Percentiles rank a stretch among this genome's conserved stretches.
These are phyloP conservation scores for Benincasa hispida DNA, from an alignment of 306 rosid genomes.

Conservation along the genomic window DNA sequence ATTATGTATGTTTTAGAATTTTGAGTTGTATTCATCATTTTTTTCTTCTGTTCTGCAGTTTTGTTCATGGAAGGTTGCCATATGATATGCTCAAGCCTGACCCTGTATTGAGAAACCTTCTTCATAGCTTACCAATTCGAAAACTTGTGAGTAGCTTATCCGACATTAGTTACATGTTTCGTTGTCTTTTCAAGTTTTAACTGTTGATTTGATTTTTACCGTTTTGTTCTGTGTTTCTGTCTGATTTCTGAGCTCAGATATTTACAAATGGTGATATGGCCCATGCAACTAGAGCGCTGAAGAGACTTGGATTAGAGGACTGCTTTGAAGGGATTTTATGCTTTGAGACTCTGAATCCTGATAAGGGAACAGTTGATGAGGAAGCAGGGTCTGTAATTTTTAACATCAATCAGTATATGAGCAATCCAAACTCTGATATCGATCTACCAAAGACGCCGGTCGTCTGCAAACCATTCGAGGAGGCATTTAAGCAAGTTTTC, in stretches of 20 bases:
- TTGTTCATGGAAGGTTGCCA: slow-evolving; percentile 76
- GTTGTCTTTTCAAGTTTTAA: neutral
- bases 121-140: slow-evolving; percentile 63
- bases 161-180: neutral
- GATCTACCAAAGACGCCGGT: slow-evolving; percentile 48
- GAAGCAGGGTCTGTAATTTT: slow-evolving; percentile 11
- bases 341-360: slow-evolving; percentile 77
- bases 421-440: slow-evolving; percentile 20
- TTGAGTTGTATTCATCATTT: neutral
- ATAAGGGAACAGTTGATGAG: neutral
- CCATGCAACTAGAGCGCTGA: slow-evolving; percentile 49
- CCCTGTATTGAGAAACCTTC: slow-evolving; percentile 52
- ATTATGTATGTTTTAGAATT: neutral
- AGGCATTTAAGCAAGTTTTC: slow-evolving; percentile 49
- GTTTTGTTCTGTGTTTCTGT: neutral
- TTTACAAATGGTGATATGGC: slow-evolving; percentile 55
- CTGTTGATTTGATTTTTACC: neutral
- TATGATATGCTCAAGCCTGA: slow-evolving; percentile 61
- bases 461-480: slow-evolving; percentile 71
- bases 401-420: slow-evolving; percentile 20
- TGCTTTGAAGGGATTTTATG: slow-evolving; percentile 64
- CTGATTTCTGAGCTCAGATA: slow-evolving; percentile 25
- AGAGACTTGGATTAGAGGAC: slow-evolving; percentile 71
- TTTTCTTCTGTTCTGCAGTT: slow-evolving; percentile 23
- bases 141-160: slow-evolving; percentile 47